Evolutionary conservation across 2,329 filamentous ascomycete species (phyloP).

Genomic region (Fusarium setosum): DNA sequence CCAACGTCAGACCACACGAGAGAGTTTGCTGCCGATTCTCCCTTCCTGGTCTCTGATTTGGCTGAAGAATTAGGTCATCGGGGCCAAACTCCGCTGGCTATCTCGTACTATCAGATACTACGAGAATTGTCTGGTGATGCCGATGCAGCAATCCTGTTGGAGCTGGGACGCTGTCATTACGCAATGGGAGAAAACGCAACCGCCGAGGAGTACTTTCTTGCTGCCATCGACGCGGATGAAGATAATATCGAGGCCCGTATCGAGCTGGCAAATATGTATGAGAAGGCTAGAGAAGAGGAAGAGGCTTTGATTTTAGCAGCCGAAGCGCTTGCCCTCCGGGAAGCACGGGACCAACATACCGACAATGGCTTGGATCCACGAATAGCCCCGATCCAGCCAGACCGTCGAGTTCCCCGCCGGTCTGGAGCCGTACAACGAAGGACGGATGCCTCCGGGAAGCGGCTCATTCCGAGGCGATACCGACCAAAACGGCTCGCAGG

Average conservation of each 20-base stretch:
- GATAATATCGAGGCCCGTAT: constrained; percentile 81
- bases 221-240: constrained; percentile 77
- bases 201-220: constrained; percentile 82
- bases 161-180: constrained; percentile 76
- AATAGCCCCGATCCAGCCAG: constrained; percentile 4
- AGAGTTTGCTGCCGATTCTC: constrained; percentile 71
- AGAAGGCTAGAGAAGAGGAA: constrained; percentile 77
- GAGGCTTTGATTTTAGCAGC: constrained; percentile 82
- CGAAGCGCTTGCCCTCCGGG: constrained; percentile 76
- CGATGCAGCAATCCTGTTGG: constrained; percentile 64
- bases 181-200: constrained; percentile 71
- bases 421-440: constrained; percentile 16
- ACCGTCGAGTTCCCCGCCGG: constrained; percentile 23
- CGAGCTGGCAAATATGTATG: constrained; percentile 86
- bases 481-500: constrained; percentile 59
- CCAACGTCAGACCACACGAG: constrained; percentile 63
- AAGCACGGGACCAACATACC: constrained; percentile 51
- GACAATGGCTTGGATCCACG: constrained; percentile 4
- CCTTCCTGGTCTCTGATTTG: constrained; percentile 81
- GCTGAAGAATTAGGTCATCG: constrained; percentile 56
- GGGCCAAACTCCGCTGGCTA: constrained; percentile 52
- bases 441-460: constrained; percentile 25
- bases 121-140: constrained; percentile 59
- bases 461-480: constrained; percentile 53
- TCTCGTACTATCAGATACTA: constrained; percentile 68